Evolutionary conservation across 2,329 filamentous ascomycete genomes (phyloP).

Genomic region (Shiraia sp.): DNA sequence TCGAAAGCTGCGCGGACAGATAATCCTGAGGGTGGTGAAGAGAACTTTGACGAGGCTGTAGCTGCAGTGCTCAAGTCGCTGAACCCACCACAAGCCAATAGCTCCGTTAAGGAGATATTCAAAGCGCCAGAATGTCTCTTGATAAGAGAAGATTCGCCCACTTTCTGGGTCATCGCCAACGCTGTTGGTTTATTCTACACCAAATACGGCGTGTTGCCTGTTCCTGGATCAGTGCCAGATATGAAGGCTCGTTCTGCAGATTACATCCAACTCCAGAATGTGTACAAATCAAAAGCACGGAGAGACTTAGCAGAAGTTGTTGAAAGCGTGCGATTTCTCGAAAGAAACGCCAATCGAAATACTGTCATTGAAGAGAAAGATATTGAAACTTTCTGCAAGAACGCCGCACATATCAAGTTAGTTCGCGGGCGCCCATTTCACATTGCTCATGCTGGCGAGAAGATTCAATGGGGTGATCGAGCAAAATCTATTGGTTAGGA

Average conservation of each 20-base stretch:
- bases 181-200: slow-evolving; percentile 78
- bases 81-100: slow-evolving; percentile 67
- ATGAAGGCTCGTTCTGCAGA: slow-evolving; percentile 95
- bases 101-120: slow-evolving; percentile 77
- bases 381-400: slow-evolving; percentile 92
- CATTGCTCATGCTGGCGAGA: slow-evolving; percentile 48
- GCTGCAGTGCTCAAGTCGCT: slow-evolving; percentile 88
- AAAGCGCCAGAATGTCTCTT: slow-evolving; percentile 64
- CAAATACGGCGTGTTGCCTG: slow-evolving; percentile 72
- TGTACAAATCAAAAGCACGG: slow-evolving; percentile 89
- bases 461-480: slow-evolving; percentile 52
- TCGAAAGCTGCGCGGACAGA: slow-evolving; percentile 68
- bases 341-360: slow-evolving; percentile 54
- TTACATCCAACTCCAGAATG: slow-evolving; percentile 86
- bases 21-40: slow-evolving; percentile 84
- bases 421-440: slow-evolving; percentile 67
- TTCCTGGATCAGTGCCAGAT: slow-evolving; percentile 87
- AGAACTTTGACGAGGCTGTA: slow-evolving; percentile 94
- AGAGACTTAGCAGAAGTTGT: slow-evolving; percentile 77
- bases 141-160: slow-evolving; percentile 55
- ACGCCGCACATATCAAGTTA: slow-evolving; percentile 88
- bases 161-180: slow-evolving; percentile 87
- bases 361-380: slow-evolving; percentile 66
- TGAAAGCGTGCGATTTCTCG: slow-evolving; percentile 61
- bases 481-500: slow-evolving; percentile 58